These are phyloP conservation scores for Suillus hirtellus DNA, from an alignment of 768 basidiomycete species.

Conservation along the genomic window DNA sequence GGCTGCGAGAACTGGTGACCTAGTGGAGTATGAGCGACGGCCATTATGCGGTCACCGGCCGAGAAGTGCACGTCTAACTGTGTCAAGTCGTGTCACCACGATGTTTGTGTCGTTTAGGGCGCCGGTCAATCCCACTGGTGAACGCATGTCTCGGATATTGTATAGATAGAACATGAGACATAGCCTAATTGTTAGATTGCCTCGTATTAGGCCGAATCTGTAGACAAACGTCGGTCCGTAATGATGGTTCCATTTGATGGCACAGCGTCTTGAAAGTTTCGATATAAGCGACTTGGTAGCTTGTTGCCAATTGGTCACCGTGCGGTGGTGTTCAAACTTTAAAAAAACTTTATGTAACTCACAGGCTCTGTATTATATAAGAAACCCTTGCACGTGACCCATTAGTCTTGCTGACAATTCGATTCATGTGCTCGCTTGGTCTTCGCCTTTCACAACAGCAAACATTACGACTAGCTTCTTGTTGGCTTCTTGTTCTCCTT, in stretches of 20 bases:
- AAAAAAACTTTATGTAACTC: not conserved
- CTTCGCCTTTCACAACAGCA: conserved; percentile 6
- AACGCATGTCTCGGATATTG: not conserved
- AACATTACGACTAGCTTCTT: conserved; percentile 6
- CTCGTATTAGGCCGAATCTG: not conserved
- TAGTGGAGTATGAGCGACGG: not conserved
- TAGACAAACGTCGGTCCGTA: not conserved
- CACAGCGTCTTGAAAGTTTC: not conserved
- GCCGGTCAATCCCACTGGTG: not conserved
- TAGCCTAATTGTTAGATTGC: not conserved
- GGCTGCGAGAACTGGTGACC: not conserved
- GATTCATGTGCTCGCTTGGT: not conserved
- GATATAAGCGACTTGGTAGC: not conserved
- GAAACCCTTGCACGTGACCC: not conserved
- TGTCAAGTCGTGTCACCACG: not conserved
- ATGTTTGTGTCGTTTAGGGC: not conserved
- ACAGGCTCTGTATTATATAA: not conserved
- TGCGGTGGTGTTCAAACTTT: not conserved
- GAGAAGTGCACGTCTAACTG: not conserved
- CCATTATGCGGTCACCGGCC: not conserved
- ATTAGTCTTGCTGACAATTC: conserved; percentile 6
- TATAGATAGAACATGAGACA: not conserved
- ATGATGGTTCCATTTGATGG: not conserved
- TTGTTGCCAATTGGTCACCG: not conserved
- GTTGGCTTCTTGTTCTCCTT: conserved; percentile 17